These are phyloP conservation scores for Boletus nobilissimus DNA, from an alignment of 1,284 basidiomycete genomes.

Conservation along the genomic window DNA sequence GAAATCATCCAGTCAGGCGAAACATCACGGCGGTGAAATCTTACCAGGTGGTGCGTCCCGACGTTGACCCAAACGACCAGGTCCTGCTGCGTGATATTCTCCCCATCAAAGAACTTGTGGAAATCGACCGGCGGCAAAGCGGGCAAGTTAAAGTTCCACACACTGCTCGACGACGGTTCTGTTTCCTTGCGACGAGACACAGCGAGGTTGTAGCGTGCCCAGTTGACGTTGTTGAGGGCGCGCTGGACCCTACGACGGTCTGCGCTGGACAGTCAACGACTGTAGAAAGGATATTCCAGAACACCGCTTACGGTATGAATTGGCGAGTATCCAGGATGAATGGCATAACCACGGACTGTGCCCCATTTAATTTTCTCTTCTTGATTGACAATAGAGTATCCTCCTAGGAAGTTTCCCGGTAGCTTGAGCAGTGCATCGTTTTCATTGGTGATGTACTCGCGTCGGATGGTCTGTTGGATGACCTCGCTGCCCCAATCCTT, in stretches of 20 bases:
- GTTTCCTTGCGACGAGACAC: conserved; percentile 68
- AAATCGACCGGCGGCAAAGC: conserved; percentile 68
- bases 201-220: conserved; percentile 71
- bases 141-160: conserved; percentile 73
- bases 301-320: conserved; percentile 55
- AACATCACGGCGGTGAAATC: conserved; percentile 19
- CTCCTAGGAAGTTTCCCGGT: conserved; percentile 63
- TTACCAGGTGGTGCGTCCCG: conserved; percentile 68
- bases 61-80: conserved; percentile 73
- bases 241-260: conserved; percentile 68
- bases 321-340: conserved; percentile 65
- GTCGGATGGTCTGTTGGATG: conserved; percentile 63
- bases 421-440: conserved; percentile 65
- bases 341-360: conserved; percentile 63
- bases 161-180: conserved; percentile 63
- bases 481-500: conserved; percentile 68
- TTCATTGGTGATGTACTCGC: conserved; percentile 63
- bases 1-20: conserved; percentile 1
- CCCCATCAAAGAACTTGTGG: conserved; percentile 70
- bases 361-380: conserved; percentile 67
- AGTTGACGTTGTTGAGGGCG: conserved; percentile 68
- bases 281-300: conserved; percentile 10
- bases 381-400: conserved; percentile 69
- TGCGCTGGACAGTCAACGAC: conserved; percentile 39
- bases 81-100: conserved; percentile 68